Conservation (phyloP, 306 rosid genomes). For the Sechiopsis laciniata region DNA sequence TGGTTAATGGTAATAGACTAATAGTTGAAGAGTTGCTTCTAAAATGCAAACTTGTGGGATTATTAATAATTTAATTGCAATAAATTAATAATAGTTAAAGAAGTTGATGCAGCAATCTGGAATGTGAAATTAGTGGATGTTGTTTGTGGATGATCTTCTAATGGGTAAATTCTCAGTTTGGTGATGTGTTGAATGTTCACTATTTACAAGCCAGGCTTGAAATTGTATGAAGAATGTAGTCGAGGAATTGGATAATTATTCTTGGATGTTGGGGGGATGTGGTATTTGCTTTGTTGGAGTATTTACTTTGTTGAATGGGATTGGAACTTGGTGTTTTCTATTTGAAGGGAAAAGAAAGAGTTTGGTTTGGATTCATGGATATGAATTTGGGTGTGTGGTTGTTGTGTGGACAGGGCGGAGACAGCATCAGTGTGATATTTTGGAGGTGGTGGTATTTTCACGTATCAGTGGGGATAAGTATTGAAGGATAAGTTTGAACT, state of each 20-base stretch:
- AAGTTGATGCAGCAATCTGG: constrained; percentile 24
- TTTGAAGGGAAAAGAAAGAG: constrained; percentile 69
- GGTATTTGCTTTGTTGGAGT: constrained; percentile 53
- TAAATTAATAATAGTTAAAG: constrained; percentile 10
- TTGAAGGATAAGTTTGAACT: constrained; percentile 40
- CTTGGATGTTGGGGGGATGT: constrained; percentile 42
- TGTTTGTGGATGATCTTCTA: constrained; percentile 7
- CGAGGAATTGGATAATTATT: constrained; percentile 33
- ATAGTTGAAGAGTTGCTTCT: background rate
- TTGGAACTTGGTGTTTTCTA: constrained; percentile 48
- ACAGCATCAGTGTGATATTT: constrained; percentile 52
- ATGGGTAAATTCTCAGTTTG: background rate
- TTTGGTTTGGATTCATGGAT: constrained; percentile 69
- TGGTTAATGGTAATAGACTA: no score
- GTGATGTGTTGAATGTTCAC: constrained; percentile 29
- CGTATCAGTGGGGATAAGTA: constrained; percentile 63
- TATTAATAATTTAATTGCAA: background rate
- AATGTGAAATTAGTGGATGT: constrained; percentile 13
- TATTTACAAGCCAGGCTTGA: constrained; percentile 32
- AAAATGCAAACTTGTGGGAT: background rate
- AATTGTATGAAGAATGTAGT: constrained; percentile 42
- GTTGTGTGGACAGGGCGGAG: constrained; percentile 98
- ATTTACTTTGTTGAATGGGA: constrained; percentile 46
- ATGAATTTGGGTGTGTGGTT: constrained; percentile 82
- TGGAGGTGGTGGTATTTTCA: constrained; percentile 55